A percentile compares a stretch with the other conserved stretches of the same genome.
Conservation (phyloP, 1,284 basidiomycete genomes). For the Puccinia horiana region DNA sequence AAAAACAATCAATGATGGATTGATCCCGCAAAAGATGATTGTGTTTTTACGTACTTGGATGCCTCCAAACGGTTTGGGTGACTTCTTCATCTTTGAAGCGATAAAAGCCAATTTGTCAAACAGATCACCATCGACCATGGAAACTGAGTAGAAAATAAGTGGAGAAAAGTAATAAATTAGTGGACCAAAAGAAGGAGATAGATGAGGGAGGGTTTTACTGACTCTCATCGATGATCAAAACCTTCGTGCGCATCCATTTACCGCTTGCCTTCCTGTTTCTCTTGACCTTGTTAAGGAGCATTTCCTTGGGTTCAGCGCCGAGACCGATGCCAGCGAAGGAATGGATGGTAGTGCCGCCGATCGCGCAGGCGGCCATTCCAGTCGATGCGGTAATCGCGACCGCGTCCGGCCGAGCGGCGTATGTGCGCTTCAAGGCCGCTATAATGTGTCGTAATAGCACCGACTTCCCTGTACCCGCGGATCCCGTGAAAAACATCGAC, state of each 20-base stretch:
- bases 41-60: constrained; percentile 71
- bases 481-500: constrained; percentile 95
- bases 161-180: neutral
- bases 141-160: constrained; percentile 67
- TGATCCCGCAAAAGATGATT: neutral
- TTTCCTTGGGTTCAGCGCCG: constrained; percentile 67
- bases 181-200: neutral
- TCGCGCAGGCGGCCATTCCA: constrained; percentile 76
- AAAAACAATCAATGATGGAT: neutral
- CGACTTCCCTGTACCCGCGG: constrained; percentile 93
- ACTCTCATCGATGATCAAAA: constrained; percentile 52
- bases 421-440: constrained; percentile 64
- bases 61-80: constrained; percentile 78
- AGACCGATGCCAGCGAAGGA: constrained; percentile 88
- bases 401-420: constrained; percentile 63
- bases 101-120: constrained; percentile 84
- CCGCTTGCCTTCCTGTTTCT: constrained; percentile 71
- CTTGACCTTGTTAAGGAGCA: constrained; percentile 64
- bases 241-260: constrained; percentile 58
- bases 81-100: constrained; percentile 68
- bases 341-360: constrained; percentile 89
- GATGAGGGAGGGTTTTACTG: constrained; percentile 24
- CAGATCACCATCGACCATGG: constrained; percentile 91
- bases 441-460: constrained; percentile 91
- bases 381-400: constrained; percentile 85